Percentiles rank a stretch among this genome's conserved stretches.
Evolutionary conservation across 176 grass and related monocot species (phyloP).

Genomic region (Hordeum marinum): DNA sequence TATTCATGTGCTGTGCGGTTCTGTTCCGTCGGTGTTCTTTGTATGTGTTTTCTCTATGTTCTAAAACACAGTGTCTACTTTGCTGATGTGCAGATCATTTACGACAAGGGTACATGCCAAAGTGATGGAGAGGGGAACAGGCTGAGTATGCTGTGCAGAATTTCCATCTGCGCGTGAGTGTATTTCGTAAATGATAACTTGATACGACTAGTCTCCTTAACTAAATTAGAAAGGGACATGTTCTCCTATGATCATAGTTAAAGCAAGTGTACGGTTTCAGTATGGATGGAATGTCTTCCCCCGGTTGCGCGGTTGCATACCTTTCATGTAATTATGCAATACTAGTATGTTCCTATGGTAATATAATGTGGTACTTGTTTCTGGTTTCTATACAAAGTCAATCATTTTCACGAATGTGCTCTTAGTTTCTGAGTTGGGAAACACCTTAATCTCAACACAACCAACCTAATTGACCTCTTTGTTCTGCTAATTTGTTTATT

Average conservation of each 20-base stretch:
- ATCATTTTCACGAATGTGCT: not conserved
- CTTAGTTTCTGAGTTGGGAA: not conserved
- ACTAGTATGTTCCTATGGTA: not conserved
- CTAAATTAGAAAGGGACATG: not conserved
- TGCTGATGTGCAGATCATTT: not conserved
- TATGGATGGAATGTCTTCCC: not conserved
- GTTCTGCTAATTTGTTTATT: not conserved
- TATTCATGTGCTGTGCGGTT: not conserved
- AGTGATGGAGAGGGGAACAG: not conserved
- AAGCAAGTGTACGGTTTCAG: too few species aligned
- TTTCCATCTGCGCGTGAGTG: not conserved
- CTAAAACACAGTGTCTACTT: not conserved
- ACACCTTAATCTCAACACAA: not conserved
- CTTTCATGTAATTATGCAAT: not conserved
- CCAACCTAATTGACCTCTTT: not conserved
- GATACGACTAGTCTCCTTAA: not conserved
- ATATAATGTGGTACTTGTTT: not conserved
- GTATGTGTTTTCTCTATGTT: not conserved
- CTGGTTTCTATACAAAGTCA: not conserved
- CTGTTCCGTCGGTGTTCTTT: not conserved
- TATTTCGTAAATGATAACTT: not conserved
- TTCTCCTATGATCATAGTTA: not conserved
- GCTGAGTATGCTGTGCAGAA: not conserved
- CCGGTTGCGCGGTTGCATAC: not conserved
- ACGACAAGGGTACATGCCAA: not conserved